phyloP scores from a whole-genome alignment of 495 filamentous ascomycete genomes.

The Annulohypoxylon stygium region DNA sequence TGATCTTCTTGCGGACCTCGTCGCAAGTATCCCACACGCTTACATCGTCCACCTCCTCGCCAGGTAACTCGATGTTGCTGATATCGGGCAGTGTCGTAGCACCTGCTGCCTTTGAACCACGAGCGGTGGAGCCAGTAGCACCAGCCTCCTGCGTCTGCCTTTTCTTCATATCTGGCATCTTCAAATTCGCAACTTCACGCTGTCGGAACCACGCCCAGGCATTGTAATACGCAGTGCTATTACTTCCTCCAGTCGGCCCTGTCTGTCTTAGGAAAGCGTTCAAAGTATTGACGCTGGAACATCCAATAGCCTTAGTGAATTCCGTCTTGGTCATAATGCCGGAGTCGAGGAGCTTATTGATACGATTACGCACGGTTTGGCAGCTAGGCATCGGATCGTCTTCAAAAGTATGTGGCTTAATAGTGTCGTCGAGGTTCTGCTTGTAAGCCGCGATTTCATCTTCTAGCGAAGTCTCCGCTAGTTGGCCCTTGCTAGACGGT shows the following conservation, averaged over 20 bases:
- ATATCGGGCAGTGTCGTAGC: constrained; percentile 48
- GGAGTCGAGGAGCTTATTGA: constrained; percentile 58
- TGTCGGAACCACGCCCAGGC: constrained; percentile 56
- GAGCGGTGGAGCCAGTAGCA: background rate
- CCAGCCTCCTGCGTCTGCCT: constrained; percentile 35
- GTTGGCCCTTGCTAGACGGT: constrained; percentile 53
- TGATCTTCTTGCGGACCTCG: constrained; percentile 68
- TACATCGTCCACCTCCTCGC: constrained; percentile 59
- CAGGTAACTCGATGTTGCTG: constrained; percentile 54
- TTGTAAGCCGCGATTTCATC: constrained; percentile 43
- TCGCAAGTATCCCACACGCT: constrained; percentile 69
- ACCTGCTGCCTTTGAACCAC: background rate
- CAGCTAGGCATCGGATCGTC: constrained; percentile 45
- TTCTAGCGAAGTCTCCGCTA: constrained; percentile 42
- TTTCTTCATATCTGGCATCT: constrained; percentile 52
- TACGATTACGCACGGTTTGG: constrained; percentile 59
- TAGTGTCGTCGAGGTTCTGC: constrained; percentile 38
- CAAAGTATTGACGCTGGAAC: constrained; percentile 47
- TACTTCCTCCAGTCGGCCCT: constrained; percentile 51
- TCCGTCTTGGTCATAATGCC: constrained; percentile 64
- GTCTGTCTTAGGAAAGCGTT: constrained; percentile 55
- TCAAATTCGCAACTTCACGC: constrained; percentile 49
- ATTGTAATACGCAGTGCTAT: constrained; percentile 44
- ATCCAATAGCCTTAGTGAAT: constrained; percentile 57
- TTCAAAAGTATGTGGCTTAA: constrained; percentile 45